phyloP scores from a whole-genome alignment of 129 eudicot species.

The Sambucus nigra region DNA sequence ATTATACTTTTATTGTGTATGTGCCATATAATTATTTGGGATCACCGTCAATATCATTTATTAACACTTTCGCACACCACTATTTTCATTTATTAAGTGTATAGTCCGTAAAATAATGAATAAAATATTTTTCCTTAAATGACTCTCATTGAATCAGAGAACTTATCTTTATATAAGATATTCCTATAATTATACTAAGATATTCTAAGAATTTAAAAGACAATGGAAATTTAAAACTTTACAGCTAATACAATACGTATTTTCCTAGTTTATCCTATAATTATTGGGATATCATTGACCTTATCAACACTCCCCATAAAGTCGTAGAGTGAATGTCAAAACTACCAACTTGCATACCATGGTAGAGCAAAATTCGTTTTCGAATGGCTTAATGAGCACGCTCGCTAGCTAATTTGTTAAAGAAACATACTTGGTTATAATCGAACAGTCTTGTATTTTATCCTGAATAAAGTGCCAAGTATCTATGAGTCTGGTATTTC shows the following conservation, averaged over 20 bases:
- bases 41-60: no score
- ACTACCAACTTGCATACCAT: conserved; percentile 7
- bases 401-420: conserved; percentile 7
- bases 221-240: neutral
- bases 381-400: conserved; percentile 10
- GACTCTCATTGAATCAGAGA: neutral
- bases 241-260: conserved; percentile 2
- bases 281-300: neutral
- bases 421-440: neutral
- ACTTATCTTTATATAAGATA: conserved; percentile 1
- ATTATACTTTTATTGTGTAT: no score
- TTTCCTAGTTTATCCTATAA: neutral
- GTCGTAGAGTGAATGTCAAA: conserved; percentile 4
- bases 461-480: neutral
- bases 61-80: no score
- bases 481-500: neutral
- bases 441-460: conserved; percentile 5
- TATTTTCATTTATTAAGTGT: no score
- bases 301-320: neutral
- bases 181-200: conserved; percentile 2
- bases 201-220: neutral
- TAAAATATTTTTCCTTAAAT: neutral
- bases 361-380: conserved; percentile 1
- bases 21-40: no score
- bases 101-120: neutral